phyloP scores from a whole-genome alignment of 2,329 filamentous ascomycete species.

The Epichloe festucae region DNA sequence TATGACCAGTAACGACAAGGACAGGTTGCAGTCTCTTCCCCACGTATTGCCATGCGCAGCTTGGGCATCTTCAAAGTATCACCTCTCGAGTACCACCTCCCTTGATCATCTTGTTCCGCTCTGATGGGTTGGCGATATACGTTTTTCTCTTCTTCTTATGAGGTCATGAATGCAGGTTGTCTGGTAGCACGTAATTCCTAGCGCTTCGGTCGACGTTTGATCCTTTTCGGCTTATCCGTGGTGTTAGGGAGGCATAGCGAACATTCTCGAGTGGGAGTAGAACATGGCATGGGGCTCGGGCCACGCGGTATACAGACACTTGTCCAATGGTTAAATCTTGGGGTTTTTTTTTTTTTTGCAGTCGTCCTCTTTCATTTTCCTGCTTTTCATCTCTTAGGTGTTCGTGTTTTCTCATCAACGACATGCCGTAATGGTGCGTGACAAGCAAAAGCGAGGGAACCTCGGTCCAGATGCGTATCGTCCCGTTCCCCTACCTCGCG shows the following conservation, averaged over 20 bases:
- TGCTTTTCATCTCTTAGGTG: not conserved
- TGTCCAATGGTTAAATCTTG: not conserved
- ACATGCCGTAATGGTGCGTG: no score
- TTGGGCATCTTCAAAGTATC: not conserved
- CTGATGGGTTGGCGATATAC: conserved; percentile 17
- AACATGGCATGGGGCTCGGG: conserved; percentile 1
- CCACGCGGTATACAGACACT: conserved; percentile 5
- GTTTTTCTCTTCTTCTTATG: conserved; percentile 17
- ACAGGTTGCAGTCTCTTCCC: not conserved
- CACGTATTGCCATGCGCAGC: conserved; percentile 1
- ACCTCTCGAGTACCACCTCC: not conserved
- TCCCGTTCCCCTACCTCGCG: not conserved
- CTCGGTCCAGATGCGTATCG: not conserved
- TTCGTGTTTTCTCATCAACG: no score
- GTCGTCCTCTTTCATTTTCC: not conserved
- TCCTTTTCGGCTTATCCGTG: not conserved
- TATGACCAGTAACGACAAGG: conserved; percentile 6
- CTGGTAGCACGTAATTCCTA: conserved; percentile 1
- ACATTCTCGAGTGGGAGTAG: conserved; percentile 4
- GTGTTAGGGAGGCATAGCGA: conserved; percentile 5
- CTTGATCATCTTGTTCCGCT: not conserved
- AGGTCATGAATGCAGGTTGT: conserved; percentile 16
- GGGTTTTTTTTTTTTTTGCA: not conserved
- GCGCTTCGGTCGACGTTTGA: not conserved
- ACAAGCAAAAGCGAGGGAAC: not conserved